phyloP scores from a whole-genome alignment of 768 basidiomycete species.

The Cystobasidium onofrii region DNA sequence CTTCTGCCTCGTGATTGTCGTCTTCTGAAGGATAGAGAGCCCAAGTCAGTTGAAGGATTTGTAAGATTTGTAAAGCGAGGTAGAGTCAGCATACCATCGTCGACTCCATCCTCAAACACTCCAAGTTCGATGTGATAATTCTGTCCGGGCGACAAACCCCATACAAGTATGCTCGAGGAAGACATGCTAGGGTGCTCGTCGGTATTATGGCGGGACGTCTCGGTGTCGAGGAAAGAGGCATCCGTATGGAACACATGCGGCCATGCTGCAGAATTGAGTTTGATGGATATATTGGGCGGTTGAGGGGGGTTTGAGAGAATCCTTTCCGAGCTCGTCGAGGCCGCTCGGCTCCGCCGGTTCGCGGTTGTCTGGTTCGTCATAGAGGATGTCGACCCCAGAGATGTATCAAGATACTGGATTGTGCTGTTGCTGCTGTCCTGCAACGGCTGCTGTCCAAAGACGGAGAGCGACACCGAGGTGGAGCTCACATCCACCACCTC shows the following conservation, averaged over 20 bases:
- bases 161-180: constrained; percentile 23
- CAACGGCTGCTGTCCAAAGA: constrained; percentile 10
- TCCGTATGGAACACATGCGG: constrained; percentile 33
- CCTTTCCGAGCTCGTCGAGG: constrained; percentile 11
- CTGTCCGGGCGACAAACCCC: constrained; percentile 18
- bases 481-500: constrained; percentile 34
- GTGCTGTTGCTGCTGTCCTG: not conserved
- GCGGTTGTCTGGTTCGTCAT: not conserved
- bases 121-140: constrained; percentile 30
- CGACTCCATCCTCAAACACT: constrained; percentile 4
- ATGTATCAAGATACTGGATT: not conserved
- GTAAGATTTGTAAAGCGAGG: not conserved
- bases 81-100: constrained; percentile 1
- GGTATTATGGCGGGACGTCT: not conserved
- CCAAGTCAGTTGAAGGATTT: not conserved
- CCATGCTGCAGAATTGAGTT: constrained; percentile 31
- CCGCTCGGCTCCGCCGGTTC: not conserved
- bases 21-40: not conserved
- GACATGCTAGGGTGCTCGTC: not conserved
- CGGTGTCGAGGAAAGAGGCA: constrained; percentile 18
- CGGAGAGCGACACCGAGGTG: constrained; percentile 30
- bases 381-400: not conserved
- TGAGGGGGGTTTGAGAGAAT: not conserved
- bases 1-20: not conserved
- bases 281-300: constrained; percentile 30